Evolutionary conservation across 1,139 yeast species (phyloP), one percentile per base, ranked within the genome.

Genomic region (Yamadazyma buinensis): DNA sequence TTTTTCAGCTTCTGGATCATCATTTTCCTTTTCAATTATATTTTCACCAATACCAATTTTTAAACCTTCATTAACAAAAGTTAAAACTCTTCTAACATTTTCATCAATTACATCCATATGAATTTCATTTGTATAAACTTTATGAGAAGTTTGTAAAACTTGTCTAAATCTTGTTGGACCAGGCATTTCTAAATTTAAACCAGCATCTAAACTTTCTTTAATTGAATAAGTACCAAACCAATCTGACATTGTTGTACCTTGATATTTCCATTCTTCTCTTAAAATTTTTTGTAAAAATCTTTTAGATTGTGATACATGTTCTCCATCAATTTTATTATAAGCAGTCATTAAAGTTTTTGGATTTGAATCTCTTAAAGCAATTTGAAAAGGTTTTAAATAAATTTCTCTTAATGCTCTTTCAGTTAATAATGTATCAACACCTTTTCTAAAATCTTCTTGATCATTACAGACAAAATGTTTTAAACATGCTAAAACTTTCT

Each of bases 171-270:
- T 52, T 20, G 79, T 55, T 7, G 78, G 76, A 26, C 84, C 84
- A 1, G 84, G 84, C 80, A 77, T 77, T 50, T 77, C 84, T 42
- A 78, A 54, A 48, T 75, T 79, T 37, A 77, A 55, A n/a, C 83
- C 83, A 26, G 75, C 75, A 36, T 69, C 67, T 37, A 77, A 52
- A 15, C 77, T 55, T 23, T 62, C 67, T 37, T 63, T 65, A 25
- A 61, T 60, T 20, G 78, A 63, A 48, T 72, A 76, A n/a, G 71
- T 67, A 34, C 84, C 84, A 50, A 52, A 73, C 84, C 84, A 78
- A 53, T 78, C 84, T 20, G 78, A 70, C 77, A 78, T 75, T 25
- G 70, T 55, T 39, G 71, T 55, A 18, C 84, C 84, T 20, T 69
- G 60, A 64, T 70, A 78, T 12, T 59, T 55, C 80, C 81, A 78